phyloP scores from a whole-genome alignment of 345 rosid species.

The Salix koriyanagi region DNA sequence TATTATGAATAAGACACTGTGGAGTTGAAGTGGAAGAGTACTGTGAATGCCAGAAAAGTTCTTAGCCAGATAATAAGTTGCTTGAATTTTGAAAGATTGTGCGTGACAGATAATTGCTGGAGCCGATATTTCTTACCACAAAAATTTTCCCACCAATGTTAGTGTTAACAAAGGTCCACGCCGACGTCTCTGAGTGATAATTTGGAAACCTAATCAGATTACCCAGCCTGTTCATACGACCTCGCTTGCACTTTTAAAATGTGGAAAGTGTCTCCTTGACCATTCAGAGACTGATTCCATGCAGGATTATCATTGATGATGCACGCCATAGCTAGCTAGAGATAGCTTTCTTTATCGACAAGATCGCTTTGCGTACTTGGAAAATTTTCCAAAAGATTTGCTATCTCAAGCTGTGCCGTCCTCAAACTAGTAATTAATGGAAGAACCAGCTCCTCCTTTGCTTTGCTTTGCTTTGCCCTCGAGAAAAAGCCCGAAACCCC shows the following conservation, averaged over 20 bases:
- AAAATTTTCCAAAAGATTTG: background rate
- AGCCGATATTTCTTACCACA: no score
- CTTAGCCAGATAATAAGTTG: background rate
- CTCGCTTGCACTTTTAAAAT: background rate
- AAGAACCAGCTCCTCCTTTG: background rate
- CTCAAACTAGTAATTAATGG: no score
- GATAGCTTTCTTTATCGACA: background rate
- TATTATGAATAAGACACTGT: no score
- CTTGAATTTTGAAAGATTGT: no score
- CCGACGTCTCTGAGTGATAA: no score
- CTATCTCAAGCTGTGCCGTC: background rate
- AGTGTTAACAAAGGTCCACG: no score
- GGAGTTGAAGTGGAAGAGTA: background rate
- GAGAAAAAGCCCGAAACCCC: no score
- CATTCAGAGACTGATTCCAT: background rate
- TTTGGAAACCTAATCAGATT: background rate
- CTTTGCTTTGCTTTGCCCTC: background rate
- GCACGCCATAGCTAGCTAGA: background rate
- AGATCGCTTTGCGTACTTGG: background rate
- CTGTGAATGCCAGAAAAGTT: background rate
- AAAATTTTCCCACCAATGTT: no score
- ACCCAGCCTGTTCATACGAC: background rate
- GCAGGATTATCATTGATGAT: background rate
- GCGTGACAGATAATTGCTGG: no score
- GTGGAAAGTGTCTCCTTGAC: background rate